phyloP scores from a whole-genome alignment of 306 rosid genomes.

The Citrullus colocynthis region DNA sequence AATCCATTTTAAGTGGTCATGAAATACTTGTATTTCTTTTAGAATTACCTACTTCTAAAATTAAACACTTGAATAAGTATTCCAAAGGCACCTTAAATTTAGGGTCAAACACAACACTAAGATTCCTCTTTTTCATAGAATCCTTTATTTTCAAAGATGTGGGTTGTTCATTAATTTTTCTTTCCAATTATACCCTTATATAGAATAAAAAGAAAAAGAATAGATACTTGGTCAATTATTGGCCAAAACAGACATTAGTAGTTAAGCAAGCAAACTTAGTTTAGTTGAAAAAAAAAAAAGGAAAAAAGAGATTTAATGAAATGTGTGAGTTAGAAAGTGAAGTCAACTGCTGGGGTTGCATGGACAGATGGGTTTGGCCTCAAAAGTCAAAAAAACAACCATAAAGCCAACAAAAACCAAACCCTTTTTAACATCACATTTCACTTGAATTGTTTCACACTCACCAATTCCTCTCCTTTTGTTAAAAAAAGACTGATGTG shows the following conservation, averaged over 20 bases:
- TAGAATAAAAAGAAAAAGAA: not conserved
- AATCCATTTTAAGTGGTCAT: too few relatives aligned
- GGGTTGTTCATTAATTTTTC: too few relatives aligned
- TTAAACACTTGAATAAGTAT: too few relatives aligned
- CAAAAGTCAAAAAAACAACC: not conserved
- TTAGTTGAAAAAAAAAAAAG: not conserved
- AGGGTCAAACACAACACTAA: too few relatives aligned
- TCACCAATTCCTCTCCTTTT: conserved; percentile 1
- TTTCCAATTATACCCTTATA: too few relatives aligned
- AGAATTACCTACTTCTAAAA: too few relatives aligned
- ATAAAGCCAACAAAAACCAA: not conserved
- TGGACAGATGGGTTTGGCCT: not conserved
- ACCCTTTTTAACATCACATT: not conserved
- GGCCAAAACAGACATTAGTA: not conserved
- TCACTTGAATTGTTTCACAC: not conserved
- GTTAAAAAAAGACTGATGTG: not conserved
- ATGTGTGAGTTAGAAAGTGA: not conserved
- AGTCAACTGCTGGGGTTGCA: not conserved
- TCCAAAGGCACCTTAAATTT: too few relatives aligned
- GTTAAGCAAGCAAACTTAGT: not conserved
- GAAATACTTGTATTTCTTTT: too few relatives aligned
- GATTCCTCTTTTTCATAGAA: too few relatives aligned
- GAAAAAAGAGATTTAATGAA: not conserved
- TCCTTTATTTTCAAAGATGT: too few relatives aligned
- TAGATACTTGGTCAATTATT: not conserved